These are phyloP conservation scores for Aspergillus proliferans DNA, from an alignment of 2,329 filamentous ascomycete genomes.

Conservation along the genomic window DNA sequence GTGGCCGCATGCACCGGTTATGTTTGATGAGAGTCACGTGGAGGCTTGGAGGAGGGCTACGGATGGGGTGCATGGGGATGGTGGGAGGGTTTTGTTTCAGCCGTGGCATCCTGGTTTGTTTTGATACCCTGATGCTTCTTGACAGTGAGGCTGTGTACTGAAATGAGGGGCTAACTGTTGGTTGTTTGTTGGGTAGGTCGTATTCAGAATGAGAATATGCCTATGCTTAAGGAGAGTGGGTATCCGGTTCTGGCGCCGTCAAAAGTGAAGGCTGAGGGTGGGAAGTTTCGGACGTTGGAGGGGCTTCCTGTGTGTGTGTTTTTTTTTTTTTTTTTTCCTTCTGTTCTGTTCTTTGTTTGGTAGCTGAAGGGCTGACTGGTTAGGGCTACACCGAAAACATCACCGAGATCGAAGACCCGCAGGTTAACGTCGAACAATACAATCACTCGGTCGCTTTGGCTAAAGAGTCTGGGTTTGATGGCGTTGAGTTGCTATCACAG, in stretches of 20 bases:
- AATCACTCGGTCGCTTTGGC: conserved; percentile 5
- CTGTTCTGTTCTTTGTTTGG: background rate
- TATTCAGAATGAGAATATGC: conserved; percentile 17
- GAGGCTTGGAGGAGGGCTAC: conserved; percentile 16
- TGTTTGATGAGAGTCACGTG: conserved; percentile 13
- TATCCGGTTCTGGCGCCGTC: conserved; percentile 17
- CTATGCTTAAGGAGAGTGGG: conserved; percentile 11
- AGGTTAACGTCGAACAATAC: conserved; percentile 9
- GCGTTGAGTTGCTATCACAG: conserved; percentile 8
- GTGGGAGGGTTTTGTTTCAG: conserved; percentile 18
- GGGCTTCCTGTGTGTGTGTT: conserved; percentile 1
- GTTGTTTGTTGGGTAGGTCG: conserved; percentile 2
- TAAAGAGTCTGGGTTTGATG: conserved; percentile 12
- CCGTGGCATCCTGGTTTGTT: conserved; percentile 18
- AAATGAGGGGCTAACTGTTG: background rate
- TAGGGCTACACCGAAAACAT: conserved; percentile 10
- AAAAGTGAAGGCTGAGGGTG: conserved; percentile 7
- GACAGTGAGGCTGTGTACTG: no score
- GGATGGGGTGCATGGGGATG: conserved; percentile 15
- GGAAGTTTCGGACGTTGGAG: conserved; percentile 14
- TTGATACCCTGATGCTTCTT: background rate
- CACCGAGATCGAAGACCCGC: conserved; percentile 7
- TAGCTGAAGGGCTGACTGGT: background rate
- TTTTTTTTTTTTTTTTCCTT: background rate
- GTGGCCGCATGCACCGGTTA: conserved; percentile 16